A percentile compares a stretch with the other conserved stretches of the same genome.
Evolutionary conservation across 2,329 filamentous ascomycete species (phyloP).

Genomic region (Penicillium decumbens): DNA sequence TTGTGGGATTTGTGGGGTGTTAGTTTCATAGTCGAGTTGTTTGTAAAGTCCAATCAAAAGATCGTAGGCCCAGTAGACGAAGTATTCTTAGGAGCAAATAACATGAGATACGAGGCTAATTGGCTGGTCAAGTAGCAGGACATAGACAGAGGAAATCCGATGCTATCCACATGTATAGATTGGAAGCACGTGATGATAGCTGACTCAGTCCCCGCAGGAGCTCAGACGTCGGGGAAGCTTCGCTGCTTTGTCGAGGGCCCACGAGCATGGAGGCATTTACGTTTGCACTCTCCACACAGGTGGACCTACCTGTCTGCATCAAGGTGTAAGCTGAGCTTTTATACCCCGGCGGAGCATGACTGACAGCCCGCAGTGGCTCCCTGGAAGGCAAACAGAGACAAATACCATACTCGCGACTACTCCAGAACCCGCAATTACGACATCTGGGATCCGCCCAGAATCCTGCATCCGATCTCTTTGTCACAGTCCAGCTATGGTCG

Average conservation of each 20-base stretch:
- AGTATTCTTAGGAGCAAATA: too few relatives aligned
- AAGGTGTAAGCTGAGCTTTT: slow-evolving; percentile 52
- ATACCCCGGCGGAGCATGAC: background rate
- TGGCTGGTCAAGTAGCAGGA: too few relatives aligned
- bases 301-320: slow-evolving; percentile 65
- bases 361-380: slow-evolving; percentile 53
- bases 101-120: too few relatives aligned
- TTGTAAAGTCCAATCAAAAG: too few relatives aligned
- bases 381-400: slow-evolving; percentile 74
- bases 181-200: slow-evolving; percentile 13
- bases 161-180: background rate
- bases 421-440: slow-evolving; percentile 73
- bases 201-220: slow-evolving; percentile 15
- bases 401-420: slow-evolving; percentile 69
- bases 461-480: slow-evolving; percentile 80
- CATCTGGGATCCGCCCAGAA: slow-evolving; percentile 84
- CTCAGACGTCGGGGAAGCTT: slow-evolving; percentile 2
- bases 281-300: slow-evolving; percentile 81
- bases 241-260: slow-evolving; percentile 2
- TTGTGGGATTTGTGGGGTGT: too few relatives aligned
- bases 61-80: too few relatives aligned
- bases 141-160: background rate
- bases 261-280: slow-evolving; percentile 83
- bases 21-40: too few relatives aligned
- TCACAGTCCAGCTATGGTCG: slow-evolving; percentile 90